phyloP scores from a whole-genome alignment of 192 early-diverging fungal species.

The Entrophospora sp. region DNA sequence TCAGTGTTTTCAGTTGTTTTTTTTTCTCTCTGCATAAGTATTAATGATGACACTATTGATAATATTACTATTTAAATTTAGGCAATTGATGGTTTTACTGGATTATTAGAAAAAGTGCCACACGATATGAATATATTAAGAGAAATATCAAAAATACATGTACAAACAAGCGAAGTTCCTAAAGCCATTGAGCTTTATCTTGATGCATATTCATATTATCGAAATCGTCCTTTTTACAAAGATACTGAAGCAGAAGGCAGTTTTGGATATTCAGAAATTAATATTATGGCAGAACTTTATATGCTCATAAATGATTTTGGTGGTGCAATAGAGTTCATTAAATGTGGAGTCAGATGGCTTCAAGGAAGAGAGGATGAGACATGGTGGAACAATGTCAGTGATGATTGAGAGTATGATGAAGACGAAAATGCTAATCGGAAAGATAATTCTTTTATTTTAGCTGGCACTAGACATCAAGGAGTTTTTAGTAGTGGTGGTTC shows the following conservation, averaged over 20 bases:
- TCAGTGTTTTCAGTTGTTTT: constrained; percentile 3
- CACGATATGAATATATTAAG: constrained; percentile 58
- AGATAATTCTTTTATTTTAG: neutral
- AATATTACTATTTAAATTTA: too few relatives aligned
- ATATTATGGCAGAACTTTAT: constrained; percentile 82
- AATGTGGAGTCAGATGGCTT: constrained; percentile 57
- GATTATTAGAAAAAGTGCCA: constrained; percentile 52
- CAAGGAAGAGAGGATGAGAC: constrained; percentile 58
- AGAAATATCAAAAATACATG: constrained; percentile 51
- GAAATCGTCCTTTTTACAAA: constrained; percentile 17
- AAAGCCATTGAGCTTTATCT: constrained; percentile 54
- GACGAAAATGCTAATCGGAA: constrained; percentile 27
- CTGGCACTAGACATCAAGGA: neutral
- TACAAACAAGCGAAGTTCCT: constrained; percentile 41
- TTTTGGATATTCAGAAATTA: constrained; percentile 75
- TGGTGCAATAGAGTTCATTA: constrained; percentile 58
- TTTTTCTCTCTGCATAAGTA: neutral
- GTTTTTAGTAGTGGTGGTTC: constrained; percentile 1
- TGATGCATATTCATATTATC: constrained; percentile 40
- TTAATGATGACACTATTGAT: neutral
- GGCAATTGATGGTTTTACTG: constrained; percentile 50
- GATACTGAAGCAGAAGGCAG: constrained; percentile 30
- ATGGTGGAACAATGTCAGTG: constrained; percentile 53
- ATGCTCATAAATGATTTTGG: constrained; percentile 72
- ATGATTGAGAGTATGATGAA: constrained; percentile 52